Evolutionary conservation across 305 asterid species (phyloP).

Genomic region (Stenogyne calaminthoides): DNA sequence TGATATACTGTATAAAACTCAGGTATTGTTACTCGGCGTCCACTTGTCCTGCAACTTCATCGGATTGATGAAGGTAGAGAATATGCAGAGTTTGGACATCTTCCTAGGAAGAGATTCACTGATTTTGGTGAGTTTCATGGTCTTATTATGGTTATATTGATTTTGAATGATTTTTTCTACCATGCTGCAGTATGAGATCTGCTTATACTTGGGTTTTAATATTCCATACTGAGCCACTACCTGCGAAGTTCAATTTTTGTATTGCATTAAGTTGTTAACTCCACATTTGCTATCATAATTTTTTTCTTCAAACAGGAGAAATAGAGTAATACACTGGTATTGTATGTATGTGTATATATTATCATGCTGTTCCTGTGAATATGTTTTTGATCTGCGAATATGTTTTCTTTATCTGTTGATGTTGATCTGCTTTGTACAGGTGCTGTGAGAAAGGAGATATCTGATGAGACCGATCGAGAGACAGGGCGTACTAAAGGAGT

Average conservation of each 20-base stretch:
- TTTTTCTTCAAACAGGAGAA: not conserved
- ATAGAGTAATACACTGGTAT: not conserved
- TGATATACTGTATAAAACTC: constrained; percentile 24
- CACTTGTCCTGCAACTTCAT: constrained; percentile 95
- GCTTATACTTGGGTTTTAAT: constrained; percentile 8
- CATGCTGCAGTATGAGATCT: constrained; percentile 8
- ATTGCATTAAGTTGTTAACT: not conserved
- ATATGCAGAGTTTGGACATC: constrained; percentile 96
- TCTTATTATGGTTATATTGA: not conserved
- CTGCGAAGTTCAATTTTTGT: constrained; percentile 8
- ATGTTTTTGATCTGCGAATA: not conserved
- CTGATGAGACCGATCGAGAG: constrained; percentile 98
- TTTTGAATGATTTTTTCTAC: not conserved
- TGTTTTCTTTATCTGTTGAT: constrained; percentile 23
- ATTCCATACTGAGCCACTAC: constrained; percentile 5
- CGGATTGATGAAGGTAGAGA: constrained; percentile 83
- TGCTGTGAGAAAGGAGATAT: constrained; percentile 89
- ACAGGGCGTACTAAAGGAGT: constrained; percentile 83
- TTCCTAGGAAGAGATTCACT: constrained; percentile 81
- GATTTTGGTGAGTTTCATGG: constrained; percentile 70
- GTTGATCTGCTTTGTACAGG: constrained; percentile 46
- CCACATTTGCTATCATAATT: not conserved
- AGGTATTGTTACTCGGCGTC: constrained; percentile 99
- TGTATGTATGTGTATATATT: not conserved
- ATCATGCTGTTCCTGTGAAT: constrained; percentile 2